Evolutionary conservation across 75 land plant species (phyloP).

Genomic region (Isoetes taiwanensis): DNA sequence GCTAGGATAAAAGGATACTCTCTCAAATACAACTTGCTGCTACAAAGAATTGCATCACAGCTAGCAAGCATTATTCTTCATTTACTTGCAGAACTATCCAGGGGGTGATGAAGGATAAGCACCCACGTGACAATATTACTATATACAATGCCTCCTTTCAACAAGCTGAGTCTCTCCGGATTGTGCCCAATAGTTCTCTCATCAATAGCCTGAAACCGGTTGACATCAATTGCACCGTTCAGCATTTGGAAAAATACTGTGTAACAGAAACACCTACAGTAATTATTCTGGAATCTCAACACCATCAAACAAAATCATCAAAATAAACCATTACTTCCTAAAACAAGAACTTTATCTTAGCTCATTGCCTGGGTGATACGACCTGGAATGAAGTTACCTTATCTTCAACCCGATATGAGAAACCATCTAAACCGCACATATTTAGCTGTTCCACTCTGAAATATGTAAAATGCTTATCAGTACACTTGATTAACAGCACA

Average conservation of each 20-base stretch:
- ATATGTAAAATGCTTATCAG: too few relatives aligned
- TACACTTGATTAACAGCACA: too few relatives aligned
- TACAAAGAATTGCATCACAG: too few relatives aligned
- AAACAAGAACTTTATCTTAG: too few relatives aligned
- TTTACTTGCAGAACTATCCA: too few relatives aligned
- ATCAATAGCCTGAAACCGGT: slow-evolving; percentile 43
- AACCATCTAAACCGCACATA: slow-evolving; percentile 54
- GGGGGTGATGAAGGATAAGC: background rate
- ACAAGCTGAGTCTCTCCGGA: slow-evolving; percentile 53
- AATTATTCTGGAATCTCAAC: too few relatives aligned
- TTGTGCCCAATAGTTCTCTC: slow-evolving; percentile 69
- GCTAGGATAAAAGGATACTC: too few relatives aligned
- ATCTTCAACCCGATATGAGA: slow-evolving; percentile 33
- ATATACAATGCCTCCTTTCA: slow-evolving; percentile 63
- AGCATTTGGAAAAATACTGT: background rate
- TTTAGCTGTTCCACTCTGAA: slow-evolving; percentile 41
- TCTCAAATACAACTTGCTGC: too few relatives aligned
- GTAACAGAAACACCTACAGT: too few relatives aligned
- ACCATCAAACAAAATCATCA: background rate
- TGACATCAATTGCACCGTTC: background rate
- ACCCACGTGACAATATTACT: slow-evolving; percentile 70
- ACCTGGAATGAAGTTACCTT: slow-evolving; percentile 23
- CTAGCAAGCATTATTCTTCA: too few relatives aligned
- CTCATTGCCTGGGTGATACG: too few relatives aligned
- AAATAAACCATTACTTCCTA: background rate